Conservation (phyloP, 2,329 filamentous ascomycete species). For the Blumeria hordei region DNA sequence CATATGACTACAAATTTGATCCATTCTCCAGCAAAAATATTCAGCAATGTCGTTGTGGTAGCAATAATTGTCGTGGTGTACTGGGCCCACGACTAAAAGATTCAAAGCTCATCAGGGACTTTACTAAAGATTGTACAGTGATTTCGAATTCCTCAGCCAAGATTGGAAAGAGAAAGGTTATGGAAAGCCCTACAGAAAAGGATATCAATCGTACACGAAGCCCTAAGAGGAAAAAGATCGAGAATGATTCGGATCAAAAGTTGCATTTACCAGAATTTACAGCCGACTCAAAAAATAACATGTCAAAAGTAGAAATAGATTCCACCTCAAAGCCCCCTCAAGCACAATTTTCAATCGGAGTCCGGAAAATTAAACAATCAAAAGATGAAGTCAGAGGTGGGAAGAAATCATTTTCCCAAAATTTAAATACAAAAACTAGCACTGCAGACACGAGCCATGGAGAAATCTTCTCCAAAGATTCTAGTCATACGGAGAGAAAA, state of each 20-base stretch:
- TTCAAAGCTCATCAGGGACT: slow-evolving; percentile 24
- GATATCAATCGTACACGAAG: slow-evolving; percentile 8
- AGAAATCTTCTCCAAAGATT: no score
- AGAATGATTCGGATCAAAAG: slow-evolving; percentile 17
- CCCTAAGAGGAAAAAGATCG: slow-evolving; percentile 25
- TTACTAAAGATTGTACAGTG: slow-evolving; percentile 16
- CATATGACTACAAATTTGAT: slow-evolving; percentile 69
- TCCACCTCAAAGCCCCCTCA: no score
- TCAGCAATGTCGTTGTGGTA: slow-evolving; percentile 39
- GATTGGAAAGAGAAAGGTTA: not conserved
- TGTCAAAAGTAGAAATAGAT: no score
- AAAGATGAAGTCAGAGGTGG: no score
- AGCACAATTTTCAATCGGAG: no score
- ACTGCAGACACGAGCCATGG: no score
- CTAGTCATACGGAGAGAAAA: no score
- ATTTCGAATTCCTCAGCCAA: slow-evolving; percentile 17
- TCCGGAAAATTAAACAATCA: no score
- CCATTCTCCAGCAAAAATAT: slow-evolving; percentile 46
- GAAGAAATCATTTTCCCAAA: no score
- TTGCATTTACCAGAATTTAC: no score
- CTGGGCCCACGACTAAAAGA: slow-evolving; percentile 36
- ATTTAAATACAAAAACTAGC: no score
- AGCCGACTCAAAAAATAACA: no score
- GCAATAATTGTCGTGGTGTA: slow-evolving; percentile 37
- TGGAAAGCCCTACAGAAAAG: slow-evolving; percentile 4